Conservation (phyloP, 306 rosid species). For the Carpinus viminea region DNA sequence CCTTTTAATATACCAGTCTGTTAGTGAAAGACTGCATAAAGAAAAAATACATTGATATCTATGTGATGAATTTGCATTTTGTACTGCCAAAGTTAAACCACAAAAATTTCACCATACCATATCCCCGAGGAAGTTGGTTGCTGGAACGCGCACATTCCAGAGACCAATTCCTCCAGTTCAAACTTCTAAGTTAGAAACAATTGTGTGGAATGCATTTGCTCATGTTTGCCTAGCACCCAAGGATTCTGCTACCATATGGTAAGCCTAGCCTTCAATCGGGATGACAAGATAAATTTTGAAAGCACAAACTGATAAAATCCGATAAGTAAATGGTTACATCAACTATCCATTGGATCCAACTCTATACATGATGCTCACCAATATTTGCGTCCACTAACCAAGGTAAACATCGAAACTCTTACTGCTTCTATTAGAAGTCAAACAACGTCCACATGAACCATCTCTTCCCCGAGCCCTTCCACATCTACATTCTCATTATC, state of each 20-base stretch:
- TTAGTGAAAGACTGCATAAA: no score
- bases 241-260: not conserved
- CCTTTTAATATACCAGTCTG: no score
- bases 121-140: not conserved
- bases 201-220: not conserved
- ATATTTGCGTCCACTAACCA: not conserved
- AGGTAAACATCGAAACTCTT: not conserved
- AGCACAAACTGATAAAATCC: no score
- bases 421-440: conserved; percentile 1
- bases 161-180: not conserved
- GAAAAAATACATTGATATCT: no score
- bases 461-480: conserved; percentile 55
- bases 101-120: not conserved
- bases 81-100: not conserved
- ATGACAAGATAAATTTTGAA: not conserved
- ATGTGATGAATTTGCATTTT: not conserved
- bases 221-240: not conserved
- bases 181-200: not conserved
- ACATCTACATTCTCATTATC: conserved; percentile 61
- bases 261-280: not conserved
- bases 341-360: not conserved
- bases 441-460: conserved; percentile 30
- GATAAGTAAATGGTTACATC: not conserved
- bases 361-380: not conserved
- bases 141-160: not conserved